phyloP scores from a whole-genome alignment of 306 rosid species.

The Trifolium repens region DNA sequence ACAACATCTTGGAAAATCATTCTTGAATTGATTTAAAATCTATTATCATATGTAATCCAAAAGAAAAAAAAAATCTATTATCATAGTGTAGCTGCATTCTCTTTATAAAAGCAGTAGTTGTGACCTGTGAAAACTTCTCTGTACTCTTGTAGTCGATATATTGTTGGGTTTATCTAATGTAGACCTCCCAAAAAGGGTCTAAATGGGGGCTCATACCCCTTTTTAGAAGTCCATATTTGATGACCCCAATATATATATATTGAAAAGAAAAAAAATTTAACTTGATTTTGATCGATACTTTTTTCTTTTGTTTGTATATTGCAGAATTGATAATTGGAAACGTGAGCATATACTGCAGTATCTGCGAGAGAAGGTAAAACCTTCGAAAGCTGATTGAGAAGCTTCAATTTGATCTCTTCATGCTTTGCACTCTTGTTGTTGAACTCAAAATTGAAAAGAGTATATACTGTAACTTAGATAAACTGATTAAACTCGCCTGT shows the following conservation, averaged over 20 bases:
- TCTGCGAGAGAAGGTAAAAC: constrained; percentile 77
- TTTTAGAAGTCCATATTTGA: no score
- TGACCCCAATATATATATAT: no score
- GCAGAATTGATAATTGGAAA: constrained; percentile 97
- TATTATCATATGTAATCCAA: not conserved
- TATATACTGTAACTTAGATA: constrained; percentile 24
- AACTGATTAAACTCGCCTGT: not conserved
- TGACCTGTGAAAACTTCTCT: not conserved
- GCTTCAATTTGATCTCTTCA: constrained; percentile 21
- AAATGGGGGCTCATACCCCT: no score
- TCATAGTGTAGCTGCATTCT: not conserved
- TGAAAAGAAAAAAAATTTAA: not conserved
- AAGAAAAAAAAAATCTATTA: no score
- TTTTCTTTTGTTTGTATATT: constrained; percentile 3
- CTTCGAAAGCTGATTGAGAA: constrained; percentile 55
- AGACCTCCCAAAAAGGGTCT: no score
- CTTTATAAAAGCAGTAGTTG: not conserved
- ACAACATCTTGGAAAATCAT: constrained; percentile 1
- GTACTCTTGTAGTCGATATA: not conserved
- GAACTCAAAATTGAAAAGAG: not conserved
- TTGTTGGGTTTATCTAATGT: no score
- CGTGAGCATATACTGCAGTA: constrained; percentile 89
- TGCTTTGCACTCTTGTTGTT: constrained; percentile 3
- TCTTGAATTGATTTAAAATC: constrained; percentile 1
- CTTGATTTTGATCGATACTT: not conserved